Base-by-base conservation (phyloP, 805 yeast species). In the Ogataea degrootiae region DNA sequence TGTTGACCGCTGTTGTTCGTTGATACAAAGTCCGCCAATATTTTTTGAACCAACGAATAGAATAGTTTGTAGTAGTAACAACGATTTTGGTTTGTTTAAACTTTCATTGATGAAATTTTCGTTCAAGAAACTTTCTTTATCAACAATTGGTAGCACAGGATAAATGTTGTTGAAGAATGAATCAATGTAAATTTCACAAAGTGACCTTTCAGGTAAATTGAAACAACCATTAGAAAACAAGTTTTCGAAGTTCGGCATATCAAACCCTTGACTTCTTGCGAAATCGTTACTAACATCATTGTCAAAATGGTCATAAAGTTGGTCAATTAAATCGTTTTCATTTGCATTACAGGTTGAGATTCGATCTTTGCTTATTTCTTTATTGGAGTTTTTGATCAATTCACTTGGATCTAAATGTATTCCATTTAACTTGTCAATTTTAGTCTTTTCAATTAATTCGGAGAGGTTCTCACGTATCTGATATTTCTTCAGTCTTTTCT, bases 221-320 rank as follows among this genome's bases (percentile, higher is more conserved):
- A 85, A 84, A 3, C 88, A 87, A n/a, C 89, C 89, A 48, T 82
- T 68, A 45, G 79, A 56, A 55, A 79, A 74, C 51, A 85, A 68
- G 43, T 80, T 75, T 58, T 81, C 85, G 57, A 83, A 68, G 52
- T 82, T 87, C 19, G 79, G 33, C 35, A 59, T 62, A 14, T 58
- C 17, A 48, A 54, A 40, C 41, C 53, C 44, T 47, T 62, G 46
- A 1, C 8, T 12, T 34, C 39, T 42, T 5, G 14, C 5, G 5
- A 19, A 6, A 9, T 31, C 23, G 11, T 34, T 12, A 6, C 19
- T 40, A 19, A 23, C 37, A 12, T 47, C 35, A 6, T 23, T 31
- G 17, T 31, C 19, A 37, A 29, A 50, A 5, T 45, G 43, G 21
- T 40, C 43, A 40, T 44, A 47, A 15, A 50, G 44, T 34, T 33